phyloP scores from a whole-genome alignment of 2,329 filamentous ascomycete genomes.

The Fusarium cicatricum region DNA sequence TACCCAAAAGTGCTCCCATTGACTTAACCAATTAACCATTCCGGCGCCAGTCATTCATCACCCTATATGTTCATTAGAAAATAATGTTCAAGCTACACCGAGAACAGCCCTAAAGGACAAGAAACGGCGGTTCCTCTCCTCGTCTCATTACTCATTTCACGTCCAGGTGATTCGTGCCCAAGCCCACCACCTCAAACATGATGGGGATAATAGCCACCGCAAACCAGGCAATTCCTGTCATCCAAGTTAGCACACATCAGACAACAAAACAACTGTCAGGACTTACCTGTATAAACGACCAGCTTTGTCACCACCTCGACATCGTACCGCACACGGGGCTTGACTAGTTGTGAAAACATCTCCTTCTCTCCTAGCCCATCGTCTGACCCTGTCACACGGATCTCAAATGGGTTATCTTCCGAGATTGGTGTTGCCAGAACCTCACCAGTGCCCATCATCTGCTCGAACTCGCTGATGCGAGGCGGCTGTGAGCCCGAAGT shows the following conservation, averaged over 20 bases:
- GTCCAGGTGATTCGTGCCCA: slow-evolving; percentile 54
- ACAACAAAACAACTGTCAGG: not conserved
- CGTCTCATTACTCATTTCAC: slow-evolving; percentile 33
- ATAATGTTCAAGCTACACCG: slow-evolving; percentile 29
- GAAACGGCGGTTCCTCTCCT: not conserved
- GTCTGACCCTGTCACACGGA: slow-evolving; percentile 48
- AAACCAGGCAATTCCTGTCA: slow-evolving; percentile 80
- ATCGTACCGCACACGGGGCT: slow-evolving; percentile 91
- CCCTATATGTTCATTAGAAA: slow-evolving; percentile 37
- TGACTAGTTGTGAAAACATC: slow-evolving; percentile 84
- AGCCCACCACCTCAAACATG: slow-evolving; percentile 70
- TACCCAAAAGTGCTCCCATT: slow-evolving; percentile 1
- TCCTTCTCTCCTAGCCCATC: slow-evolving; percentile 73
- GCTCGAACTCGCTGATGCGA: slow-evolving; percentile 70
- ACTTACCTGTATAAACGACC: slow-evolving; percentile 86
- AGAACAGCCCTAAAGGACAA: slow-evolving; percentile 12
- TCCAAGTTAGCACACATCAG: slow-evolving; percentile 2
- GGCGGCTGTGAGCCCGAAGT: slow-evolving; percentile 57
- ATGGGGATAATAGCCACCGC: slow-evolving; percentile 79
- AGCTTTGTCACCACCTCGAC: slow-evolving; percentile 99
- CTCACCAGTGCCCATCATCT: slow-evolving; percentile 75
- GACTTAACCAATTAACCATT: slow-evolving; percentile 9
- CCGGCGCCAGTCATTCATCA: slow-evolving; percentile 33
- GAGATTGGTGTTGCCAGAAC: slow-evolving; percentile 49
- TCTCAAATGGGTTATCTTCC: slow-evolving; percentile 45